These are phyloP conservation scores for Conoideocrella luteorostrata DNA, from an alignment of 2,329 filamentous ascomycete species.

Conservation along the genomic window DNA sequence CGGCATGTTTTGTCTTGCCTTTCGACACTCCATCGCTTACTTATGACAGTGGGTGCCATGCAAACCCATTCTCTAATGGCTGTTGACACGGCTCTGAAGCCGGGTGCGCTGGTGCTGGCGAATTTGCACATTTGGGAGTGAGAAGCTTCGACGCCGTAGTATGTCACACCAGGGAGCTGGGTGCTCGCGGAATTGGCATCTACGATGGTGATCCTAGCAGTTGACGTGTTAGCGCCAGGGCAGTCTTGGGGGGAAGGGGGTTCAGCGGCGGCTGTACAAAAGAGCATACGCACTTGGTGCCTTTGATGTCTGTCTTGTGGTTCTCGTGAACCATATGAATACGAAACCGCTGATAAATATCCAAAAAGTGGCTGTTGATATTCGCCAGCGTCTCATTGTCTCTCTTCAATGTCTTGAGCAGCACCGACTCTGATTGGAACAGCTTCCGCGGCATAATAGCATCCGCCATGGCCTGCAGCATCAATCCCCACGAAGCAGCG, in stretches of 20 bases:
- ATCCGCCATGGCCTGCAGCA: slow-evolving; percentile 62
- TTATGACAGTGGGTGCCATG: slow-evolving; percentile 48
- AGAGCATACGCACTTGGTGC: slow-evolving; percentile 40
- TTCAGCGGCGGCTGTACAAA: background rate
- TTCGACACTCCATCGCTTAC: slow-evolving; percentile 54
- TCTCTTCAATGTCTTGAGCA: slow-evolving; percentile 64
- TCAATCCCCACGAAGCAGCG: slow-evolving; percentile 59
- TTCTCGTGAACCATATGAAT: slow-evolving; percentile 75
- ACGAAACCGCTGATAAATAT: slow-evolving; percentile 63
- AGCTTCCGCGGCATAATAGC: slow-evolving; percentile 59
- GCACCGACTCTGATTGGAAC: slow-evolving; percentile 59
- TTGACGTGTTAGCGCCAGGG: background rate
- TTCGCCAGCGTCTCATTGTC: slow-evolving; percentile 69
- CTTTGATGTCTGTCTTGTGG: slow-evolving; percentile 62
- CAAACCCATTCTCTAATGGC: slow-evolving; percentile 45
- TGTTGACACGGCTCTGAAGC: slow-evolving; percentile 49
- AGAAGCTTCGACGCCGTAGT: slow-evolving; percentile 69
- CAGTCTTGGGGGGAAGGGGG: background rate
- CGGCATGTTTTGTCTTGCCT: slow-evolving; percentile 43
- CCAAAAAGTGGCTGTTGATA: slow-evolving; percentile 67
- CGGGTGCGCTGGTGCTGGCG: slow-evolving; percentile 54
- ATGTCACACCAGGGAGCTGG: slow-evolving; percentile 60
- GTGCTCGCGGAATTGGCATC: slow-evolving; percentile 65
- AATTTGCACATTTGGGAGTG: slow-evolving; percentile 71
- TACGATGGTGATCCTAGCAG: slow-evolving; percentile 51